Evolutionary conservation across 1,139 yeast species (phyloP).

Genomic region (Yamadazyma triangularis): DNA sequence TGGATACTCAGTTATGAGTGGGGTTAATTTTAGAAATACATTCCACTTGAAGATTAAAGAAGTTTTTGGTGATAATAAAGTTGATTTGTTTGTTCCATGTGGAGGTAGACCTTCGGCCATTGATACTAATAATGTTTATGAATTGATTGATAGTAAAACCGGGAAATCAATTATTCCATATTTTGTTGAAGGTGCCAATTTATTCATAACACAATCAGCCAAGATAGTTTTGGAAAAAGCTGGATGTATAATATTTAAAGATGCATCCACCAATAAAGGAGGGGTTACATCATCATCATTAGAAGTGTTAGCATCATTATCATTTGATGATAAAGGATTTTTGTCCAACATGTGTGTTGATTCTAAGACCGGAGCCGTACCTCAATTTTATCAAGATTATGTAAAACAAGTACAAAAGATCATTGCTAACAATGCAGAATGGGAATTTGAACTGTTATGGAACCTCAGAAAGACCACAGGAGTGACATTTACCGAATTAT

Average conservation of each 20-base stretch:
- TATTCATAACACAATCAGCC: constrained; percentile 92
- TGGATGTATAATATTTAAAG: constrained; percentile 85
- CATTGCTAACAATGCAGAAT: constrained; percentile 71
- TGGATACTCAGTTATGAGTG: constrained; percentile 73
- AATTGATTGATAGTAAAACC: constrained; percentile 67
- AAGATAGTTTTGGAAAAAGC: constrained; percentile 81
- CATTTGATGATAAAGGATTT: constrained; percentile 84
- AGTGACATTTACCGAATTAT: constrained; percentile 68
- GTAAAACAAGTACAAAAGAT: constrained; percentile 79
- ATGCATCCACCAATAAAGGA: constrained; percentile 97
- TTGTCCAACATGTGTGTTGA: constrained; percentile 70
- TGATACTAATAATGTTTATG: constrained; percentile 76
- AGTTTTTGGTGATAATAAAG: constrained; percentile 53
- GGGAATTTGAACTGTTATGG: constrained; percentile 89
- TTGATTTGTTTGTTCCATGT: constrained; percentile 91
- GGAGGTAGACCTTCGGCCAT: constrained; percentile 99
- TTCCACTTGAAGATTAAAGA: constrained; percentile 77
- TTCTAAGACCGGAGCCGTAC: constrained; percentile 46
- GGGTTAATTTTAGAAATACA: constrained; percentile 87
- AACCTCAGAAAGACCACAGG: constrained; percentile 64
- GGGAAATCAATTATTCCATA: constrained; percentile 79
- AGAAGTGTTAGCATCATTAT: constrained; percentile 91
- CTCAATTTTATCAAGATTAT: constrained; percentile 74
- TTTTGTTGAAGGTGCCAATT: constrained; percentile 96
- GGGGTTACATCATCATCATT: constrained; percentile 97